Base-by-base conservation (phyloP, 2,329 filamentous ascomycete species). In the Cladosporium sp. region DNA sequence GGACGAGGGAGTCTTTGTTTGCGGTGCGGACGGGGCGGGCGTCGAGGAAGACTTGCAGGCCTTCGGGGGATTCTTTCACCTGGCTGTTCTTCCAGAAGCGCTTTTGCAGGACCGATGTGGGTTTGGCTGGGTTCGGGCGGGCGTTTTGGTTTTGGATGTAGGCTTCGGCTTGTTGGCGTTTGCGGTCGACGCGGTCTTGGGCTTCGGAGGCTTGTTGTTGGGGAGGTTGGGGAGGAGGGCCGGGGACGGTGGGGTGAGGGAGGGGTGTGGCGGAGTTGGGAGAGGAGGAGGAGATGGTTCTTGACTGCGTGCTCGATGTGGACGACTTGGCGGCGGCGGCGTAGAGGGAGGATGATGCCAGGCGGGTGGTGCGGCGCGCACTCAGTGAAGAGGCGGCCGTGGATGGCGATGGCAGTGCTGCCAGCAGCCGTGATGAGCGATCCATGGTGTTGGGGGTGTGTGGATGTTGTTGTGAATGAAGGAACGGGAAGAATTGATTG, bases 61-160 rank as follows among this genome's bases (percentile, higher is more conserved):
- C 78, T 43, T 76, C 75, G 68, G 83, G 73, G 8, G 78, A 77
- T 62, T 86, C 80, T 57, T 78, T 75, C 32, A 96, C 83, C 53
- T 77, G 68, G 1, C 93, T 88, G 64, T 93, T 80, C 68, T 86
- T 88, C 92, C 92, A 97, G 73, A 96, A 96, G 47, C 91, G 79
- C 72, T 83, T 87, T 63, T 76, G 77, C 62, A 84, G 75, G 51
- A 79, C 63, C 30, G 67, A 72, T 15, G 67, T 64, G 2, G 75
- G 73, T 55, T 77, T 76, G 27, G 66, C 59, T 3, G 72, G 67
- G 46, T 70, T 63, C 2, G 68, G 53, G 42, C 67, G 69, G 46
- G 71, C 55, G 55, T 73, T 65, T 54, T 74, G 71, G 4, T 72
- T 72, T 60, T 72, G 64, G 53, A 71, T 63, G 52, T 79, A 63